phyloP scores from a whole-genome alignment of 2,329 filamentous ascomycete species.

The Cercospora janseana region DNA sequence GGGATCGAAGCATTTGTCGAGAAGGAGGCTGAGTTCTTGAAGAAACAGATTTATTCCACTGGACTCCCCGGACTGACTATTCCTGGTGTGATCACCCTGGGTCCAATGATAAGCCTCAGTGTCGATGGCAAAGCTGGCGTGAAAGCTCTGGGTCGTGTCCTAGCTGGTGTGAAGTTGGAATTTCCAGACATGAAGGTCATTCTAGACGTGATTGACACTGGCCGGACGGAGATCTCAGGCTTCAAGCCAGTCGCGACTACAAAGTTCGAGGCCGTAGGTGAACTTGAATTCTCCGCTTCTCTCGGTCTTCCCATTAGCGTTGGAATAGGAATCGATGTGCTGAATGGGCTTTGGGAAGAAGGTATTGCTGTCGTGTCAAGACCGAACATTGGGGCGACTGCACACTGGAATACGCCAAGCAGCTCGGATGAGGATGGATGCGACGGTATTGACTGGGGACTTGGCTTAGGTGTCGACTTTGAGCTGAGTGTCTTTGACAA shows the following conservation, averaged over 20 bases:
- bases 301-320: slow-evolving; percentile 1
- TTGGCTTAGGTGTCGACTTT: background rate
- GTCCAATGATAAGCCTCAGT: background rate
- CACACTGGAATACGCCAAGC: background rate
- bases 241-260: background rate
- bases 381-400: background rate
- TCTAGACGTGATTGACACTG: background rate
- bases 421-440: background rate
- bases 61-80: background rate
- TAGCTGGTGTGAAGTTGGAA: background rate
- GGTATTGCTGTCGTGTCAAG: background rate
- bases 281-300: background rate
- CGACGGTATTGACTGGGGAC: background rate
- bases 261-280: background rate
- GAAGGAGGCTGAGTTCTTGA: background rate
- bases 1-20: background rate
- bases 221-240: background rate
- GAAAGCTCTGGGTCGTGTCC: background rate
- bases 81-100: background rate
- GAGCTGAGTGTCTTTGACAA: background rate
- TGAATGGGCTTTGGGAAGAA: background rate
- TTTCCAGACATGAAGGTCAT: background rate
- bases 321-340: background rate
- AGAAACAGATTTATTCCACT: background rate
- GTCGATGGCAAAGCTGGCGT: slow-evolving; percentile 1